Evolutionary conservation across 352 stramenopile genomes (phyloP).

Genomic region (Phytophthora fragariaefolia): DNA sequence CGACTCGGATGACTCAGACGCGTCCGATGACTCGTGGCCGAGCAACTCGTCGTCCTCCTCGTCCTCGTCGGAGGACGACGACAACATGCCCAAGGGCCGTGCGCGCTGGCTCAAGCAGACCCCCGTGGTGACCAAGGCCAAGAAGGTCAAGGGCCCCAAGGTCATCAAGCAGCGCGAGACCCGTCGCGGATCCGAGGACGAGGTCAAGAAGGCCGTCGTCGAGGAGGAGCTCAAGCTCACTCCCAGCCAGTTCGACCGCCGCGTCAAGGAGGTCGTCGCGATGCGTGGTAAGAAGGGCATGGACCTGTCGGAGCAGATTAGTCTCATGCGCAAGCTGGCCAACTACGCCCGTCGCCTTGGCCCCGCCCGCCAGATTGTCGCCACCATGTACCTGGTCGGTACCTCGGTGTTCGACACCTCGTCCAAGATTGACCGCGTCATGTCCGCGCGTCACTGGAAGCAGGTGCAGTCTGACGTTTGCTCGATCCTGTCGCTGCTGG

Average conservation of each 20-base stretch:
- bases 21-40: slow-evolving; percentile 62
- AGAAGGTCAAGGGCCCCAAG: slow-evolving; percentile 54
- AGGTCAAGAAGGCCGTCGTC: slow-evolving; percentile 56
- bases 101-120: slow-evolving; percentile 96
- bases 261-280: slow-evolving; percentile 86
- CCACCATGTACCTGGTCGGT: slow-evolving; percentile 84
- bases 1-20: slow-evolving; percentile 55
- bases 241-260: slow-evolving; percentile 78
- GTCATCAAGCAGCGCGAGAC: slow-evolving; percentile 54
- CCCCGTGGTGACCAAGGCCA: slow-evolving; percentile 63
- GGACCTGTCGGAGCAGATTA: slow-evolving; percentile 76
- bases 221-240: slow-evolving; percentile 88
- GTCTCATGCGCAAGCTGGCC: slow-evolving; percentile 75
- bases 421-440: slow-evolving; percentile 87
- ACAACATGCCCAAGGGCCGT: slow-evolving; percentile 94
- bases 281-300: slow-evolving; percentile 86
- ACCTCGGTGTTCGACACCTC: slow-evolving; percentile 86
- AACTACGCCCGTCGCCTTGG: slow-evolving; percentile 82
- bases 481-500: slow-evolving; percentile 75
- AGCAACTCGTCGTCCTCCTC: slow-evolving; percentile 69
- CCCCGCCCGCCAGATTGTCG: slow-evolving; percentile 76
- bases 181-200: slow-evolving; percentile 55
- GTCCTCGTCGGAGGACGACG: slow-evolving; percentile 74
- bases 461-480: slow-evolving; percentile 66
- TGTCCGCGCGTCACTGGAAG: slow-evolving; percentile 83